Evolutionary conservation across 2,329 filamentous ascomycete species (phyloP).

Genomic region (Cytospora piceae): DNA sequence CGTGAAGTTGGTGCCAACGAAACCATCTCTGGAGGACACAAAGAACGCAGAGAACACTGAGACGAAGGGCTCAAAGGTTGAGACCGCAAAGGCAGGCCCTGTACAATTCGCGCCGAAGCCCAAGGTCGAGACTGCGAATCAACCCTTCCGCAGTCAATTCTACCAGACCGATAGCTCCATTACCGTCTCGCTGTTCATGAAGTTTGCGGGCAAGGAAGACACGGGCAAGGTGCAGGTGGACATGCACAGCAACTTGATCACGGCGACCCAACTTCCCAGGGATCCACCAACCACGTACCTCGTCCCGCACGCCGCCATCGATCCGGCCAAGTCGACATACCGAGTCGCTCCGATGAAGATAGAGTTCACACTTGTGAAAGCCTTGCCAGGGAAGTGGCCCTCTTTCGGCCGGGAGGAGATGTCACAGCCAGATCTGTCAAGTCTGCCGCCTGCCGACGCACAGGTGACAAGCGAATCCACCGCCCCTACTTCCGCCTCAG

Average conservation of each 20-base stretch:
- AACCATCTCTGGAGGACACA: constrained; percentile 35
- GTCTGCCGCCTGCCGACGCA: background rate
- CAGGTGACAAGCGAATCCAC: background rate
- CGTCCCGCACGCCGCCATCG: constrained; percentile 35
- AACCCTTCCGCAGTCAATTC: constrained; percentile 43
- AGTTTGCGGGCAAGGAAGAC: constrained; percentile 41
- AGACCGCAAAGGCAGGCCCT: constrained; percentile 14
- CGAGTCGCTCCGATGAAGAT: constrained; percentile 40
- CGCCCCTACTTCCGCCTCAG: background rate
- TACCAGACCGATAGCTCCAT: constrained; percentile 46
- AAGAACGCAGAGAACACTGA: constrained; percentile 28
- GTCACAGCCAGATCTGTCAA: constrained; percentile 9
- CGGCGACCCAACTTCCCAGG: constrained; percentile 19
- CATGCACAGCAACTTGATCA: constrained; percentile 23
- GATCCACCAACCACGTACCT: constrained; percentile 24
- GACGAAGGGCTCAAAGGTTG: constrained; percentile 2
- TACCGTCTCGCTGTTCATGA: constrained; percentile 46
- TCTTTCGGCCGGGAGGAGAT: constrained; percentile 38
- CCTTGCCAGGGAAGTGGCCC: constrained; percentile 38
- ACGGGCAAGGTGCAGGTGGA: constrained; percentile 32
- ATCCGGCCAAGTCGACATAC: constrained; percentile 32
- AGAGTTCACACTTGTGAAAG: constrained; percentile 40
- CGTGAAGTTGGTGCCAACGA: constrained; percentile 41
- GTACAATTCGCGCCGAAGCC: background rate
- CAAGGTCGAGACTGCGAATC: constrained; percentile 19